Conservation (phyloP, 2,329 filamentous ascomycete genomes). For the Diaporthe humulicola region DNA sequence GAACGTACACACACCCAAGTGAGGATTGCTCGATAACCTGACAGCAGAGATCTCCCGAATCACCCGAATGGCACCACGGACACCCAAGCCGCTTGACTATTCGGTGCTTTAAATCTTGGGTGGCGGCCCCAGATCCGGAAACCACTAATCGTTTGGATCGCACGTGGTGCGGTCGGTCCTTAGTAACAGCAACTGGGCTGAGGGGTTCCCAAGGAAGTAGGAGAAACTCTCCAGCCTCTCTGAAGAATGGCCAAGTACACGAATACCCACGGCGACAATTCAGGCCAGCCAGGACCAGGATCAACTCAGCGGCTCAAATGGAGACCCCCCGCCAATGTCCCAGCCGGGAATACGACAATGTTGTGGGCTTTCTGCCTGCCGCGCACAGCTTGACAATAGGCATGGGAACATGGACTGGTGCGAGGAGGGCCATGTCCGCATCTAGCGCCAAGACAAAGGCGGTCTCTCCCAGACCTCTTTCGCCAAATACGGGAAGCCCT, state of each 20-base stretch:
- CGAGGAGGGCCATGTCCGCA: slow-evolving; percentile 1
- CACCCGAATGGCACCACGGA: slow-evolving; percentile 9
- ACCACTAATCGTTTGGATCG: neutral
- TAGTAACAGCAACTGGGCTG: neutral
- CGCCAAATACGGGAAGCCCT: neutral
- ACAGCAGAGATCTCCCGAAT: neutral
- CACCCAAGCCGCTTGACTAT: neutral
- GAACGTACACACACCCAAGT: neutral
- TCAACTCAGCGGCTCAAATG: neutral
- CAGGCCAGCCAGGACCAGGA: neutral
- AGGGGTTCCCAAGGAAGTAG: neutral
- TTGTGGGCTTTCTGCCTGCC: neutral
- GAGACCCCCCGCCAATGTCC: neutral
- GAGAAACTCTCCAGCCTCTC: neutral
- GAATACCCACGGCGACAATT: neutral
- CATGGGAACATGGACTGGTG: neutral
- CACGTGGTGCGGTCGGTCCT: neutral
- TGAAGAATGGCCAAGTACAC: neutral
- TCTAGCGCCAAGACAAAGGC: slow-evolving; percentile 14
- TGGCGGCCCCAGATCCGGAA: neutral
- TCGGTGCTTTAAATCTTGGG: neutral
- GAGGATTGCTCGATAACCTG: neutral
- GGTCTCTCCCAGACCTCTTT: slow-evolving; percentile 16
- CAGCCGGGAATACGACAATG: neutral
- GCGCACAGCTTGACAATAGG: neutral